Base-by-base conservation (phyloP, 2,329 filamentous ascomycete genomes). In the Epichloe sp. region DNA sequence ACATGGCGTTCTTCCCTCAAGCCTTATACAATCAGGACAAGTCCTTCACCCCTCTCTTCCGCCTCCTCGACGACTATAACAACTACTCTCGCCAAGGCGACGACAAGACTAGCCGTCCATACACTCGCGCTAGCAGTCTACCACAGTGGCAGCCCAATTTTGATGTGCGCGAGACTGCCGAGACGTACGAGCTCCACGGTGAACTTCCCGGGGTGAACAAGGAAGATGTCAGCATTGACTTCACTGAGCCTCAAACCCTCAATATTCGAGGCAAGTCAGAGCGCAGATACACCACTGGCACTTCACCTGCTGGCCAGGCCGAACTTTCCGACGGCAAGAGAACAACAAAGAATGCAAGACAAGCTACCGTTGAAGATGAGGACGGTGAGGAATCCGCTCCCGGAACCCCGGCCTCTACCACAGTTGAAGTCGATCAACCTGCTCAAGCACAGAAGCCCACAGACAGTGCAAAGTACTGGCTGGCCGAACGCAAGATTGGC, bases 171-270 rank as follows among this genome's bases (percentile, higher is more conserved):
- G 87, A 93, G 71, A 78, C 77, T 12, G 76, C 77, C 54, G 68
- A 79, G 5, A 65, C 72, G 56, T 91, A 88, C 63, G 83, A 91
- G 68, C 82, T 91, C 19, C 80, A 90, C 60, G 87, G 86, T 60
- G 86, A 91, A 67, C 79, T 91, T 5, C 83, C 86, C 0, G 87
- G 87, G 51, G 73, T 90, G 59, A 77, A 78, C 55, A 85, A 87
- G 69, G 80, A 86, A 59, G 74, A 89, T 61, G 72, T 93, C 61
- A 72, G 77, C 63, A 85, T 91, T 63, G 86, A 91, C 63, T 91
- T 90, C 74, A 82, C 80, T 53, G 86, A 91, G 63, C 73, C 77
- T 42, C 82, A 86, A 69, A 89, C 85, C 15, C 71, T 91, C 43
- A 75, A 80, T 56, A 74, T 93, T 64, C 79, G 78, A 52, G 87